A percentile compares a stretch with the other conserved stretches of the same genome.
Conservation (phyloP, 2,329 filamentous ascomycete genomes). For the Xylariaceae sp. region DNA sequence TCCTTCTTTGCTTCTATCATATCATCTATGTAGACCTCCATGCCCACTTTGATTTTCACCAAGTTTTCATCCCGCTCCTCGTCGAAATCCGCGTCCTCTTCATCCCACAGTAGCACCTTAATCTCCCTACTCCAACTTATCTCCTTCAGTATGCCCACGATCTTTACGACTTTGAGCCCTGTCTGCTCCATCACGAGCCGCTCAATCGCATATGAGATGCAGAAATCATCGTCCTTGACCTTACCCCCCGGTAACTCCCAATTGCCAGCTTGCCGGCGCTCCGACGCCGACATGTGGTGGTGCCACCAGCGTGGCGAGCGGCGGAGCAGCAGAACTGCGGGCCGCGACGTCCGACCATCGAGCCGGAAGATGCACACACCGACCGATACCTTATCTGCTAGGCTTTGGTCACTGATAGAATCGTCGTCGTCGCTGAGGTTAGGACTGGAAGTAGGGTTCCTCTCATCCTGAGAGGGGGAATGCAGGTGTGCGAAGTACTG, state of each 20-base stretch:
- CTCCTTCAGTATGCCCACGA: conserved; percentile 34
- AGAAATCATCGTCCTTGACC: conserved; percentile 36
- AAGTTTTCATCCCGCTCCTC: not conserved
- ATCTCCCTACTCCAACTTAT: conserved; percentile 26
- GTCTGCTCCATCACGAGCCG: conserved; percentile 35
- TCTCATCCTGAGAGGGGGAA: conserved; percentile 1
- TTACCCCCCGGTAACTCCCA: conserved; percentile 39
- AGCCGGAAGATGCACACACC: conserved; percentile 40
- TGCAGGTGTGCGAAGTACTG: conserved; percentile 33
- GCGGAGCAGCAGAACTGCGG: conserved; percentile 36
- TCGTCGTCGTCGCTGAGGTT: not conserved
- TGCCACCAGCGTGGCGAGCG: conserved; percentile 22
- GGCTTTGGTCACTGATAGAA: not conserved
- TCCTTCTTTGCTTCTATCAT: not conserved
- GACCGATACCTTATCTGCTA: conserved; percentile 31
- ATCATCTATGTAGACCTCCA: not conserved
- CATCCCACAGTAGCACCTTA: conserved; percentile 32
- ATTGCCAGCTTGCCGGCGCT: conserved; percentile 4
- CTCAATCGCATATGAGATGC: conserved; percentile 38
- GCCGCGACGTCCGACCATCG: conserved; percentile 32
- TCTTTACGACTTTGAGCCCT: conserved; percentile 33
- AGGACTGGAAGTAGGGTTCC: not conserved
- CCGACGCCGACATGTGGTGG: not conserved
- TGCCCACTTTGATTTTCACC: not conserved
- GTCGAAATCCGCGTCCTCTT: conserved; percentile 5